Conservation (phyloP, 2,329 filamentous ascomycete genomes). For the Claviceps arundinis region DNA sequence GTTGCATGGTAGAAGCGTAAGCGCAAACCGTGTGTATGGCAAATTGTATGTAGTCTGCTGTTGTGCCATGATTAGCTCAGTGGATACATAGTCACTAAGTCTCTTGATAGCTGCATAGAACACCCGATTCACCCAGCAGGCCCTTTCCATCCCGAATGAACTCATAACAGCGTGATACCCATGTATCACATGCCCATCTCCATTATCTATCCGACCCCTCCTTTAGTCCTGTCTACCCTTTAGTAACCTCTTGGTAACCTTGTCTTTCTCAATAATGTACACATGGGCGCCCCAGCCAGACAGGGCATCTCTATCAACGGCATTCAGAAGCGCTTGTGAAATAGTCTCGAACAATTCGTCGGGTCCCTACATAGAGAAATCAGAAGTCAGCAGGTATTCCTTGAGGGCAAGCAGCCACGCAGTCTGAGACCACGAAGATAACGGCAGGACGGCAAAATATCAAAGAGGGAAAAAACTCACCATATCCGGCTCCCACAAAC, state of each 20-base stretch:
- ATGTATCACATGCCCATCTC: background rate
- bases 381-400: background rate
- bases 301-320: constrained; percentile 89
- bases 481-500: constrained; percentile 93
- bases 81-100: constrained; percentile 4
- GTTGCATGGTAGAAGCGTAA: too few relatives aligned
- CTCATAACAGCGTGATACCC: background rate
- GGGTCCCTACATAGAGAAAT: constrained; percentile 44
- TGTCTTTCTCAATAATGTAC: constrained; percentile 99
- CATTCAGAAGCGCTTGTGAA: constrained; percentile 88
- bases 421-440: background rate
- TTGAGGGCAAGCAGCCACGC: too few relatives aligned
- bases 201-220: background rate
- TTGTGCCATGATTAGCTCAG: too few relatives aligned
- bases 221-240: constrained; percentile 88
- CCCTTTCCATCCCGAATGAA: background rate
- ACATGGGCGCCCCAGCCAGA: constrained; percentile 98
- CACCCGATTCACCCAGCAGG: background rate
- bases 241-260: constrained; percentile 96
- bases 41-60: background rate
- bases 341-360: constrained; percentile 98
- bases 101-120: constrained; percentile 11
- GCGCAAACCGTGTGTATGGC: background rate
- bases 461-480: constrained; percentile 34
- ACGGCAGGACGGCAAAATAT: background rate